These are phyloP conservation scores for Bimuria novae-zelandiae DNA, from an alignment of 2,329 filamentous ascomycete species.

Conservation along the genomic window DNA sequence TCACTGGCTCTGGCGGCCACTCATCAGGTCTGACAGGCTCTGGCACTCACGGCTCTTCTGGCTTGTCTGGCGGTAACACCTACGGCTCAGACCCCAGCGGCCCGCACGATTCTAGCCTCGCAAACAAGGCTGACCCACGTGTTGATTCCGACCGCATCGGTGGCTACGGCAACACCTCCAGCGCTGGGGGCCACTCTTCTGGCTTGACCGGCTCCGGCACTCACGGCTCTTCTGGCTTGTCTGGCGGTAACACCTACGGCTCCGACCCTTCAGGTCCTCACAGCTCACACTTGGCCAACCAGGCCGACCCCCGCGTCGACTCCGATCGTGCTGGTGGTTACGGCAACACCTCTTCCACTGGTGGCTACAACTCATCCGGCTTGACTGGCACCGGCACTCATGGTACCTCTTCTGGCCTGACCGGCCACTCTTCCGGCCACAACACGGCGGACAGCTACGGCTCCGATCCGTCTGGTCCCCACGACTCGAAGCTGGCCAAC, in stretches of 20 bases:
- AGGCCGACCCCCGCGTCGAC: constrained; percentile 40
- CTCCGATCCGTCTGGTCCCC: constrained; percentile 37
- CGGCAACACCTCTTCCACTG: constrained; percentile 14
- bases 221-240: constrained; percentile 16
- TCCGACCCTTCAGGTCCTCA: constrained; percentile 39
- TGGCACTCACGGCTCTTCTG: constrained; percentile 18
- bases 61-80: background rate
- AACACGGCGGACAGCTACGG: constrained; percentile 9
- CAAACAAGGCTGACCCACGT: constrained; percentile 38
- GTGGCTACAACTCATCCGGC: constrained; percentile 5
- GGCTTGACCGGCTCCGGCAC: constrained; percentile 8
- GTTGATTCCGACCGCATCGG: constrained; percentile 31
- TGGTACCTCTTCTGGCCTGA: constrained; percentile 16
- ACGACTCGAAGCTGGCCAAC: constrained; percentile 32
- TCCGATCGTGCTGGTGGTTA: constrained; percentile 22
- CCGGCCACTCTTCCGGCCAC: too few species aligned
- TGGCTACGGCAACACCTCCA: constrained; percentile 18
- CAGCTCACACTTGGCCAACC: constrained; percentile 29
- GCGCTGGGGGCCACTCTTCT: constrained; percentile 3
- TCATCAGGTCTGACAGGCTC: constrained; percentile 8
- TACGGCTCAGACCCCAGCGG: constrained; percentile 31
- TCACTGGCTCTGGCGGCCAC: background rate
- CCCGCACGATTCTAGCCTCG: constrained; percentile 31
- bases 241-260: constrained; percentile 5
- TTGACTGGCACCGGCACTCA: constrained; percentile 11